Conservation (phyloP, 1,284 basidiomycete genomes). For the Kalmanozyma brasiliensis region DNA sequence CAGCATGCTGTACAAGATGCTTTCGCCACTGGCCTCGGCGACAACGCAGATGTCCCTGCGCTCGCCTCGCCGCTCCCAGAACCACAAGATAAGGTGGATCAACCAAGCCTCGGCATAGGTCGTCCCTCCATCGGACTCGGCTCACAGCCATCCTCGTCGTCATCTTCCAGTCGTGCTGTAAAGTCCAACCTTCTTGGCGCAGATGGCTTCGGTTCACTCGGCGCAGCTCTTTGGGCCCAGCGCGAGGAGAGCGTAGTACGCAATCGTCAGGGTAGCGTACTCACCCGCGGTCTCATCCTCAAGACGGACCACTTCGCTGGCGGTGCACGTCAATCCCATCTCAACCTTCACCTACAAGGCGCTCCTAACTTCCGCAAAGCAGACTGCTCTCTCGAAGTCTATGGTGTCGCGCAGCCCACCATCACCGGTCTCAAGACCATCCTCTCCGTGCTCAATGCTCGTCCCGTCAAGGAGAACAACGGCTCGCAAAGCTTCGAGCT, state of each 20-base stretch:
- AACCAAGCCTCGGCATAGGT: slow-evolving; percentile 3
- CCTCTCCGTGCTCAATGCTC: slow-evolving; percentile 79
- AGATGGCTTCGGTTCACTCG: slow-evolving; percentile 38
- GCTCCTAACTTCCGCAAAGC: slow-evolving; percentile 91
- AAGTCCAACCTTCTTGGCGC: slow-evolving; percentile 38
- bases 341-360: slow-evolving; percentile 88
- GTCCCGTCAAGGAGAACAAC: slow-evolving; percentile 27
- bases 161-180: slow-evolving; percentile 9
- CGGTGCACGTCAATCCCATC: slow-evolving; percentile 46
- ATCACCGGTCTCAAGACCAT: slow-evolving; percentile 91
- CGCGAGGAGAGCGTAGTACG: slow-evolving; percentile 76
- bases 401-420: slow-evolving; percentile 83
- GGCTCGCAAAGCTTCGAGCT: slow-evolving; percentile 27
- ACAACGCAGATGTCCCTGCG: slow-evolving; percentile 24
- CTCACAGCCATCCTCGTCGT: slow-evolving; percentile 2
- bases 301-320: slow-evolving; percentile 75
- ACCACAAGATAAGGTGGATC: slow-evolving; percentile 14
- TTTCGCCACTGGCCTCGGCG: slow-evolving; percentile 3
- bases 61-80: slow-evolving; percentile 39
- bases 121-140: slow-evolving; percentile 3
- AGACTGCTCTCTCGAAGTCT: slow-evolving; percentile 70
- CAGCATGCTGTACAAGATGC: slow-evolving; percentile 3
- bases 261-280: slow-evolving; percentile 84
- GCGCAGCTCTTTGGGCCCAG: slow-evolving; percentile 46
- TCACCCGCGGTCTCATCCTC: slow-evolving; percentile 88